Evolutionary conservation across 805 yeast genomes (phyloP), one percentile per base, ranked within the genome.

Genomic region (Suhomyces sp.): DNA sequence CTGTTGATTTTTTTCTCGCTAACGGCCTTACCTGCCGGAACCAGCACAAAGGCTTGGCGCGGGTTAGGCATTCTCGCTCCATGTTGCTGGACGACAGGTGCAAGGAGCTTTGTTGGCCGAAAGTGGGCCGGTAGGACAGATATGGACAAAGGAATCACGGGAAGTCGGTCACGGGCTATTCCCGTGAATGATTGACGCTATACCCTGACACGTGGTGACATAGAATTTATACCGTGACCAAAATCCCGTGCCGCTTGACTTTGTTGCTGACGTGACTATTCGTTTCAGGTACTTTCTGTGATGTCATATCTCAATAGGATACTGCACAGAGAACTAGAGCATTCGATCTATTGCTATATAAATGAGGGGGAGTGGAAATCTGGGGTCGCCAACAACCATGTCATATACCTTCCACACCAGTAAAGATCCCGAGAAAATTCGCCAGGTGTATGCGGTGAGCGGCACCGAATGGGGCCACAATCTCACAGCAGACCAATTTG

Each of bases 391-490:
- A 41, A 13, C 22, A 31, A 33, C 8, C 27, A 53, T 56, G 57
- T 24, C 52, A 2, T 50, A 43, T 31, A 48, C 53, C 50, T 58
- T 60, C 43, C 55, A 56, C 33, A 50, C 57, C 24, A 61, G 69
- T 6, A 57, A 57, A n/a, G 67, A 67, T 40, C 62, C 67, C 8
- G 56, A 52, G 10, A 57, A 59, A 19, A 55, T 69, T 37, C 49
- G 47, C 12, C 57, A 61, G 24, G 44, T 67, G 13, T 67, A 58
- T 40, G 33, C 51, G 1, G 57, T 69, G 19, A 49, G 64, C 37
- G 72, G 65, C 6, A 31, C 56, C 2, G 67, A 65, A 43, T 66
- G 71, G 68, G 52, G 64, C 22, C 60, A 61, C 27, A 46, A 48
- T 6, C 41, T 63, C 21, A 51, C 59, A 4, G 50, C 64, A 3